Percentiles rank a stretch among this genome's conserved stretches.
Evolutionary conservation across 495 filamentous ascomycete species (phyloP).

Genomic region (Parathielavia hyrcaniae): DNA sequence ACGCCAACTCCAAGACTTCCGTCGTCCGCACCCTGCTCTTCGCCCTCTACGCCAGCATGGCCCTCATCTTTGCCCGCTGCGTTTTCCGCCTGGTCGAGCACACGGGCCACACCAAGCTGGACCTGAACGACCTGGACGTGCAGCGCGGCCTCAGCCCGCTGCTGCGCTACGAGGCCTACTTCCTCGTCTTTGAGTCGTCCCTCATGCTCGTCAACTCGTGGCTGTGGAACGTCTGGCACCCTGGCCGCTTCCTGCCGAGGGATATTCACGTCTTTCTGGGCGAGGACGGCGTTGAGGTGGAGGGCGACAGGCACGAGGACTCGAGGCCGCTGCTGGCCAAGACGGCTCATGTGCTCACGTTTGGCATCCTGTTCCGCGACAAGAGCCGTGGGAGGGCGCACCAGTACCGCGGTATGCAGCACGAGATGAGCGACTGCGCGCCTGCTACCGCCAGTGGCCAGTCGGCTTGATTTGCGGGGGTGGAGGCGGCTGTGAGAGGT

Average conservation of each 20-base stretch:
- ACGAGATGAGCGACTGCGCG: background rate
- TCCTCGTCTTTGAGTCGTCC: slow-evolving; percentile 34
- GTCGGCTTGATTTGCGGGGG: background rate
- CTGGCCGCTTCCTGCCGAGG: slow-evolving; percentile 27
- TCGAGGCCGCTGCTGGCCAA: slow-evolving; percentile 23
- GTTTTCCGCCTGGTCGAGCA: slow-evolving; percentile 35
- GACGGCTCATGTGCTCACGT: slow-evolving; percentile 24
- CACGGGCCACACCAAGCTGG: slow-evolving; percentile 23
- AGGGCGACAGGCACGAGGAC: slow-evolving; percentile 19
- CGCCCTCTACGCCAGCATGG: slow-evolving; percentile 32
- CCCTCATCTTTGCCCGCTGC: slow-evolving; percentile 29
- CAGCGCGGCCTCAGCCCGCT: slow-evolving; percentile 29
- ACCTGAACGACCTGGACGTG: slow-evolving; percentile 16
- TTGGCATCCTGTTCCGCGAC: slow-evolving; percentile 26
- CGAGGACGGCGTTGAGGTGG: slow-evolving; percentile 27
- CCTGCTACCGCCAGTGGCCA: background rate
- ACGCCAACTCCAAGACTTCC: too few relatives aligned
- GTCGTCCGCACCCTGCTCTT: slow-evolving; percentile 20
- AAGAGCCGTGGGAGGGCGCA: slow-evolving; percentile 1
- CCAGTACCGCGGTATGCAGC: background rate
- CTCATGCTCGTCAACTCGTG: slow-evolving; percentile 34
- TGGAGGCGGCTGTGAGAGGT: background rate
- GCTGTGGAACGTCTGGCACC: slow-evolving; percentile 34
- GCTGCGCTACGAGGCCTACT: slow-evolving; percentile 31
- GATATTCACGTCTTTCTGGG: slow-evolving; percentile 26